Evolutionary conservation across 1,284 basidiomycete species (phyloP), one percentile per base, ranked within the genome.

Genomic region (Heliocybe sulcata): DNA sequence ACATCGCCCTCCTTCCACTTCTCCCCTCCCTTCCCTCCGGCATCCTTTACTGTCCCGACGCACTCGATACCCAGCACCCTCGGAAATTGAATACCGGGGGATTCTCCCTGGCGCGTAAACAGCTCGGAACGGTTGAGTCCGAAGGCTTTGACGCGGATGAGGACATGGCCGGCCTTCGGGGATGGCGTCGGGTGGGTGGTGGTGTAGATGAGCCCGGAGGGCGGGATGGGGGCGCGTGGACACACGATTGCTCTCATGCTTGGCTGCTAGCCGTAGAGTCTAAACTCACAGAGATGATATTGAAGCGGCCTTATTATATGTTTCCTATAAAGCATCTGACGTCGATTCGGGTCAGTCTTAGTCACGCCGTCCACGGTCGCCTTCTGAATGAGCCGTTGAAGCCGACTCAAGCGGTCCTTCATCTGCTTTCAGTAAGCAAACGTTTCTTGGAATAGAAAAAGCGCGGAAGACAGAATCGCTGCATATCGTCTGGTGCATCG

Each of bases 81-180:
- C 0, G 63, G 64, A 20, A 64, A 63, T 16, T 54, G 48, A 11
- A 64, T 55, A 12, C 62, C 63, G 26, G 60, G 63, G 0, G 61
- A 64, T 29, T 56, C 60, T 1, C 63, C 60, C 48, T 65, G 63
- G 2, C 63, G 60, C 3, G 64, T 65, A 49, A 59, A 63, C 38
- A 69, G 60, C 57, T 68, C 67, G 45, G 67, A 59, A 51, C 59
- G 59, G 51, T 64, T 64, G 53, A 64, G 47, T 1, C 62, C 62
- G 49, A 63, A 64, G 14, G 54, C 62, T 23, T 59, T 57, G n/a
- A 64, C 55, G 22, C 62, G 58, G 50, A 64, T 63, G 20, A 64
- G 60, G 45, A 63, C 61, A 53, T 63, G 58, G 1, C 63, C 63
- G 1, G 58, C n/a, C 42, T 60, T 63, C 2, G 63, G 58, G n/a